phyloP scores from a whole-genome alignment of 2,329 filamentous ascomycete species.

The Fusarium xylarioides region DNA sequence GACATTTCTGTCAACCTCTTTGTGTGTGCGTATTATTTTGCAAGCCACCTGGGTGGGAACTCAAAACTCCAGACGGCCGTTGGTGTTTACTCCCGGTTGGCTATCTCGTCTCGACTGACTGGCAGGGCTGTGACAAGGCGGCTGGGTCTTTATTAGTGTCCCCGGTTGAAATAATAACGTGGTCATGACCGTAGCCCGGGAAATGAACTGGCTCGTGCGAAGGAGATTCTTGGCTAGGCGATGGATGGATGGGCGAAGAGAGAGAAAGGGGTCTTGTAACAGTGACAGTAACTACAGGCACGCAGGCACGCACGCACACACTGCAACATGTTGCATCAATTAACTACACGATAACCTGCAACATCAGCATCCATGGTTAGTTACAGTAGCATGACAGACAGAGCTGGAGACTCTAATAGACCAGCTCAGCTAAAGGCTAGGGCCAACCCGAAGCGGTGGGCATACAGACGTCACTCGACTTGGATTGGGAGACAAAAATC shows the following conservation, averaged over 20 bases:
- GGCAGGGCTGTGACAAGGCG: constrained; percentile 38
- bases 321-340: not conserved
- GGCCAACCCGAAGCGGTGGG: constrained; percentile 28
- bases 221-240: constrained; percentile 29
- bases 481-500: constrained; percentile 8
- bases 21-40: too few species aligned
- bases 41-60: too few species aligned
- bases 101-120: constrained; percentile 3
- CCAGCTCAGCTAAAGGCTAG: constrained; percentile 17
- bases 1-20: too few species aligned
- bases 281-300: not conserved
- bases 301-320: not conserved
- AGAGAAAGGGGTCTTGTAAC: constrained; percentile 30
- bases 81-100: constrained; percentile 25
- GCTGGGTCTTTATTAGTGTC: constrained; percentile 14
- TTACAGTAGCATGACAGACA: constrained; percentile 2
- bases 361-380: constrained; percentile 7
- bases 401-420: constrained; percentile 6
- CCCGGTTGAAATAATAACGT: constrained; percentile 29
- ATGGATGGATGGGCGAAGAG: constrained; percentile 2
- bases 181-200: constrained; percentile 8
- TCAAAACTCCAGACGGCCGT: constrained; percentile 20
- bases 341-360: constrained; percentile 9
- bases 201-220: constrained; percentile 37
- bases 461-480: constrained; percentile 31